Evolutionary conservation across 2,329 filamentous ascomycete genomes (phyloP).

Genomic region (Alternaria arbusti): DNA sequence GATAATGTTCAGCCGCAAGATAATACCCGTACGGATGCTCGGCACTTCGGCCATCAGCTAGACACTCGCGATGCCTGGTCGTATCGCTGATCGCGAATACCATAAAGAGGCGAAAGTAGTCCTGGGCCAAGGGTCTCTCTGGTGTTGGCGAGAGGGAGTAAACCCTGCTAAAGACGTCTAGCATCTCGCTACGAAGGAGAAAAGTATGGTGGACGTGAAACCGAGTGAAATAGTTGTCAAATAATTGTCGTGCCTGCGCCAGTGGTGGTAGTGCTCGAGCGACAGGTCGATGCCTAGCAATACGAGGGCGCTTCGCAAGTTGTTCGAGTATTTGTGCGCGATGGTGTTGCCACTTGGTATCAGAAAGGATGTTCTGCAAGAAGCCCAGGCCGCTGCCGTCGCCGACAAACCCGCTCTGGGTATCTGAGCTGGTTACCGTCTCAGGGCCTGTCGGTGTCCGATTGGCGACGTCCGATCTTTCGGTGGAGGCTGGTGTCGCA

Average conservation of each 20-base stretch:
- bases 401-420: conserved; percentile 19
- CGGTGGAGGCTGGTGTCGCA: neutral
- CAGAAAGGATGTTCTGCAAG: conserved; percentile 19
- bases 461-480: neutral
- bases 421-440: conserved; percentile 7
- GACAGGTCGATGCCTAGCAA: neutral
- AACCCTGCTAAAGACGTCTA: neutral
- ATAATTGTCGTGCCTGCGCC: neutral
- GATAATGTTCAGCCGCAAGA: conserved; percentile 45
- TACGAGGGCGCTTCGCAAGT: conserved; percentile 16
- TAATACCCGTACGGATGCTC: conserved; percentile 53
- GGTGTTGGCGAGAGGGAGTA: neutral
- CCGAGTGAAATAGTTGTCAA: neutral
- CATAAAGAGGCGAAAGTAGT: neutral
- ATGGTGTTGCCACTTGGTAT: conserved; percentile 20
- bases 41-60: conserved; percentile 28
- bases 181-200: neutral
- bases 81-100: neutral
- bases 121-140: neutral
- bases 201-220: neutral
- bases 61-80: conserved; percentile 36
- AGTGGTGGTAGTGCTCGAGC: conserved; percentile 1
- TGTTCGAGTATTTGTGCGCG: conserved; percentile 15
- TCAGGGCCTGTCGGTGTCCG: neutral
- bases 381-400: conserved; percentile 25